A percentile compares a stretch with the other conserved stretches of the same genome.
Conservation (phyloP, 805 yeast species). For the Kuraishia hungarica region DNA sequence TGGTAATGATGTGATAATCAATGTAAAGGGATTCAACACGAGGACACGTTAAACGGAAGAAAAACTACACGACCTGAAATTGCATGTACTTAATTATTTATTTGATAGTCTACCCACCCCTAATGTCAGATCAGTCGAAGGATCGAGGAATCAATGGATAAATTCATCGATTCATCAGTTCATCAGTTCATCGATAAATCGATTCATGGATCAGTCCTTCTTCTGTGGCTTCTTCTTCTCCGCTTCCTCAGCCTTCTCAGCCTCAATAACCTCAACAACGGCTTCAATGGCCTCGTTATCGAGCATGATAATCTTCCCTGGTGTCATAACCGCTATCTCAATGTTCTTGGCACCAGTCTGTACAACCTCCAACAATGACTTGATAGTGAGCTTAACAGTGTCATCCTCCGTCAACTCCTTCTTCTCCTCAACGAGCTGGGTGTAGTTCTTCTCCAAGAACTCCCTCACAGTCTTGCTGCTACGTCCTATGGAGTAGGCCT, state of each 20-base stretch:
- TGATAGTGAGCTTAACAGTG: conserved; percentile 74
- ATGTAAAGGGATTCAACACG: conserved; percentile 1
- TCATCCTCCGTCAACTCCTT: conserved; percentile 57
- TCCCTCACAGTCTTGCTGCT: conserved; percentile 93
- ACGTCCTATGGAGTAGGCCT: conserved; percentile 95
- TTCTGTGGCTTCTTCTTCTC: conserved; percentile 54
- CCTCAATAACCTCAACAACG: conserved; percentile 76
- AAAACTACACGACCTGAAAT: no score
- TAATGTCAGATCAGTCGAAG: no score
- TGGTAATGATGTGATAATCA: conserved; percentile 3
- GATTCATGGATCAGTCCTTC: conserved; percentile 14
- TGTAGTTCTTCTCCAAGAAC: conserved; percentile 83
- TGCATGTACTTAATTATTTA: no score
- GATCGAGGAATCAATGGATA: no score
- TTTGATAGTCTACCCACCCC: no score
- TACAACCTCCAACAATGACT: conserved; percentile 87
- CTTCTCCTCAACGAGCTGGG: conserved; percentile 24
- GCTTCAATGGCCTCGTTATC: conserved; percentile 64
- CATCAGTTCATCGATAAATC: no score
- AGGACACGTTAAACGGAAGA: background rate
- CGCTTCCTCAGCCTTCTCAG: conserved; percentile 77
- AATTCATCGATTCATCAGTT: no score
- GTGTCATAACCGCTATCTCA: conserved; percentile 81
- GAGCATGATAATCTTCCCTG: conserved; percentile 53
- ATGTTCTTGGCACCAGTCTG: conserved; percentile 97